A percentile compares a stretch with the other conserved stretches of the same genome.
phyloP scores from a whole-genome alignment of 495 filamentous ascomycete species.

The Darksidea phi region DNA sequence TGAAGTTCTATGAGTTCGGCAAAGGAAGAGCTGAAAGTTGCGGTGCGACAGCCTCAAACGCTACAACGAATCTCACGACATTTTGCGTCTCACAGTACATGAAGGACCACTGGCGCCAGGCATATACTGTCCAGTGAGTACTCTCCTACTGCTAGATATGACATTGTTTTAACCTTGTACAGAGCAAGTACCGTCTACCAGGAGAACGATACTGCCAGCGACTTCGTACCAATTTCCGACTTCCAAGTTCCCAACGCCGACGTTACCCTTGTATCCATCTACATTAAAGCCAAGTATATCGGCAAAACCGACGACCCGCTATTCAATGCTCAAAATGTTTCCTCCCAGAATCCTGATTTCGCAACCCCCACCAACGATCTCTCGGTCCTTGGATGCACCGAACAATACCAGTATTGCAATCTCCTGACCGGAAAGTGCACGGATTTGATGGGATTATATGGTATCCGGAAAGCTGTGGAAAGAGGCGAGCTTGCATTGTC shows the following conservation, averaged over 20 bases:
- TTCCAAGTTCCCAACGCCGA: slow-evolving; percentile 18
- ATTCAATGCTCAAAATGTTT: slow-evolving; percentile 12
- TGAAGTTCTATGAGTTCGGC: slow-evolving; percentile 22
- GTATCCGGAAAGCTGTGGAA: slow-evolving; percentile 9
- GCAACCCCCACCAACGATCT: slow-evolving; percentile 3
- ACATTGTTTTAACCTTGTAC: background rate
- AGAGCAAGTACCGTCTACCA: slow-evolving; percentile 21
- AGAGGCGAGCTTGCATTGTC: slow-evolving; percentile 3
- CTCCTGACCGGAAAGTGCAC: slow-evolving; percentile 11
- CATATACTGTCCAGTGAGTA: slow-evolving; percentile 21
- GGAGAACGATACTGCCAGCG: slow-evolving; percentile 16
- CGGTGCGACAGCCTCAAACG: background rate
- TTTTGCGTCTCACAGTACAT: slow-evolving; percentile 20
- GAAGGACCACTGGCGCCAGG: slow-evolving; percentile 4
- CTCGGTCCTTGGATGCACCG: slow-evolving; percentile 22
- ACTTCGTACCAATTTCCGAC: slow-evolving; percentile 25
- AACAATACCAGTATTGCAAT: slow-evolving; percentile 34
- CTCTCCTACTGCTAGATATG: background rate
- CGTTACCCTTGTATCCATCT: slow-evolving; percentile 25
- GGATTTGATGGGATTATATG: slow-evolving; percentile 21
- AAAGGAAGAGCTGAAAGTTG: slow-evolving; percentile 3
- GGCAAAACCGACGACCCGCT: slow-evolving; percentile 14
- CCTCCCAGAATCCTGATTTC: background rate
- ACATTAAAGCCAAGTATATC: slow-evolving; percentile 14
- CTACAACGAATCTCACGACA: slow-evolving; percentile 1